Evolutionary conservation across 306 rosid genomes (phyloP), one percentile per base, ranked within the genome.

Genomic region (Cicer yamashitae): DNA sequence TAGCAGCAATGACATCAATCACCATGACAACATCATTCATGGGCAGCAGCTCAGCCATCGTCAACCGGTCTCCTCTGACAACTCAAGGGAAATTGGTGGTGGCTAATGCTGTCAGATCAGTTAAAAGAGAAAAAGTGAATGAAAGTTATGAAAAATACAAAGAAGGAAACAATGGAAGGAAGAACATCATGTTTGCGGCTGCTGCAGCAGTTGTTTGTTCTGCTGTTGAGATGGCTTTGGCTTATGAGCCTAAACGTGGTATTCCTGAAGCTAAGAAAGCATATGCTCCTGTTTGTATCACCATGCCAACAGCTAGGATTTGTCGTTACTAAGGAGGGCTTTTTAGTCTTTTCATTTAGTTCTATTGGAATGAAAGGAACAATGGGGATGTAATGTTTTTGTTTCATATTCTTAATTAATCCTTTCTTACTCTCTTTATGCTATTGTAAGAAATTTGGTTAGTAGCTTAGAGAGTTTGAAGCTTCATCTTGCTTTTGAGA

Each of bases 231-330:
- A 54, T 75, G 8, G 77, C 81, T 37, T 12, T 75, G 10, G 91
- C 88, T 0, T 85, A 66, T 12, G 82, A 81, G 72, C 87, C 83
- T 0, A 82, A 80, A 60, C 83, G 17, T 8, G 87, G 86, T 10
- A 48, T 76, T 22, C 74, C 83, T 0, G 88, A 84, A 82, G 92
- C 87, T 18, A 88, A 56, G 80, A 86, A 88, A 73, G 8, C 6
- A 8, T 84, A 88, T 79, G 77, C 74, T 37, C 83, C 90, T 57
- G 57, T 88, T 78, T 88, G 88, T 84, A 88, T 86, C 53, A 86
- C 86, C 75, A 84, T 63, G 79, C 90, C 89, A 67, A 86, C 90
- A 51, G 87, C 90, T 63, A 84, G 44, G 77, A 81, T 86, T 62
- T 82, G 93, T 50, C 86, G 43, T 76, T 82, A 72, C 2, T 80